phyloP scores from a whole-genome alignment of 2,329 filamentous ascomycete species.

The Aotearoamyces nothofagi region DNA sequence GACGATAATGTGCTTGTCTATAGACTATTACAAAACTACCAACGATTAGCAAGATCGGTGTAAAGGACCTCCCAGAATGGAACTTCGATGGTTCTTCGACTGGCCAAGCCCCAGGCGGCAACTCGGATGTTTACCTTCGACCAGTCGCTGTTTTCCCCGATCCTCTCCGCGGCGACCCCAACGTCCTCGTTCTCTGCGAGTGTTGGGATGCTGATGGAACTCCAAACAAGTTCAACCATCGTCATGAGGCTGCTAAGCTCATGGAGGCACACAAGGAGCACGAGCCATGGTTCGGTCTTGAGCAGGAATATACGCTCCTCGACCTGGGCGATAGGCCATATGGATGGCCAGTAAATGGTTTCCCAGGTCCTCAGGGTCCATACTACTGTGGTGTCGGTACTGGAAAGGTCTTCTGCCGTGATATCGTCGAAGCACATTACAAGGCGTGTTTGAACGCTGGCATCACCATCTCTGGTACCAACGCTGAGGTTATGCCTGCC shows the following conservation, averaged over 20 bases:
- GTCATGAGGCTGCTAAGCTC: conserved; percentile 76
- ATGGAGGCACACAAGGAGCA: conserved; percentile 77
- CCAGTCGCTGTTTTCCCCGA: conserved; percentile 82
- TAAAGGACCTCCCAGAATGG: conserved; percentile 61
- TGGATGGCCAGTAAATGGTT: conserved; percentile 73
- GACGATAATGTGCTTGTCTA: too few species aligned
- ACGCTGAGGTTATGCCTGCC: conserved; percentile 95
- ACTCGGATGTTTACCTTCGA: conserved; percentile 95
- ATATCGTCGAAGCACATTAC: conserved; percentile 93
- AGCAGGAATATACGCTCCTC: conserved; percentile 94
- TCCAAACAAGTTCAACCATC: conserved; percentile 98
- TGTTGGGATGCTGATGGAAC: conserved; percentile 89
- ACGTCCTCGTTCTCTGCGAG: conserved; percentile 88
- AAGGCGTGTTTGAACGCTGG: conserved; percentile 72
- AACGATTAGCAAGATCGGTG: conserved; percentile 20
- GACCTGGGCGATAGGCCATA: conserved; percentile 77
- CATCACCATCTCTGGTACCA: conserved; percentile 93
- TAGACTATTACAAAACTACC: conserved; percentile 50
- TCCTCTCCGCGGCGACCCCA: conserved; percentile 77
- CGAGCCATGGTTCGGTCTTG: conserved; percentile 93
- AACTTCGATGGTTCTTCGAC: conserved; percentile 86
- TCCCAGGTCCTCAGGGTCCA: conserved; percentile 71
- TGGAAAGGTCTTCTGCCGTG: conserved; percentile 93
- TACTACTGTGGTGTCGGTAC: conserved; percentile 98
- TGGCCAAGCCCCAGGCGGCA: conserved; percentile 80